Evolutionary conservation across 352 stramenopile species (phyloP).

Genomic region (Globisporangium paddicum): DNA sequence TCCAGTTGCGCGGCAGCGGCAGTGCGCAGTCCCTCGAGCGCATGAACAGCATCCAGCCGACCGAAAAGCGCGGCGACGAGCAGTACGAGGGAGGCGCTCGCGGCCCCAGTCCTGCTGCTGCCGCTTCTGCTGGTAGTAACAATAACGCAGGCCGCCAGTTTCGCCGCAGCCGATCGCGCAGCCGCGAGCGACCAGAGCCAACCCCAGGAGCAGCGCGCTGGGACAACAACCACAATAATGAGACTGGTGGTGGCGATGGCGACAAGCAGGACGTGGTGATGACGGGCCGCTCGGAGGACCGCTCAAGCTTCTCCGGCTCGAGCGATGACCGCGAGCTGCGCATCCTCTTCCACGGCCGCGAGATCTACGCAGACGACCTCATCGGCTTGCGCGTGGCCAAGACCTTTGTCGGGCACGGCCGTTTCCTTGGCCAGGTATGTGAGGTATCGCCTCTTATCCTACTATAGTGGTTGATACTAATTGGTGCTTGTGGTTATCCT

Average conservation of each 20-base stretch:
- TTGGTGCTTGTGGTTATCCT: constrained; percentile 6
- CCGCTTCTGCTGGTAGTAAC: too few species aligned
- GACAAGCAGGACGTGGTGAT: constrained; percentile 1
- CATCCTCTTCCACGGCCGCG: constrained; percentile 70
- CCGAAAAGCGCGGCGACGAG: constrained; percentile 8
- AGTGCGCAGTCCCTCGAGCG: constrained; percentile 8
- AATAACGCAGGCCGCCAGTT: too few species aligned
- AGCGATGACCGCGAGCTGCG: constrained; percentile 37
- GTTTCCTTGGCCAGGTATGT: constrained; percentile 69
- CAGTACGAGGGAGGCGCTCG: not conserved
- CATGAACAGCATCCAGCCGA: constrained; percentile 10
- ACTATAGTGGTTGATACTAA: not conserved
- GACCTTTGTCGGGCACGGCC: constrained; percentile 72
- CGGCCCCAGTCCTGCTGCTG: not conserved
- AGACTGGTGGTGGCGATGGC: not conserved
- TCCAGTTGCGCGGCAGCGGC: constrained; percentile 21
- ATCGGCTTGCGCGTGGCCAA: constrained; percentile 82
- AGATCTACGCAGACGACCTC: constrained; percentile 70
- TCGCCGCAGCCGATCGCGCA: constrained; percentile 25
- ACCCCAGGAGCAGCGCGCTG: not conserved
- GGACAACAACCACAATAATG: constrained; percentile 21
- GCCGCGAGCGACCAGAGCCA: constrained; percentile 22
- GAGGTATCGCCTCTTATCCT: too few species aligned
- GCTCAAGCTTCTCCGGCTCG: constrained; percentile 20
- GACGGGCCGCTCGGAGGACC: constrained; percentile 13